These are phyloP conservation scores for Solanum rostratum DNA, from an alignment of 257 asterid genomes.

Conservation along the genomic window DNA sequence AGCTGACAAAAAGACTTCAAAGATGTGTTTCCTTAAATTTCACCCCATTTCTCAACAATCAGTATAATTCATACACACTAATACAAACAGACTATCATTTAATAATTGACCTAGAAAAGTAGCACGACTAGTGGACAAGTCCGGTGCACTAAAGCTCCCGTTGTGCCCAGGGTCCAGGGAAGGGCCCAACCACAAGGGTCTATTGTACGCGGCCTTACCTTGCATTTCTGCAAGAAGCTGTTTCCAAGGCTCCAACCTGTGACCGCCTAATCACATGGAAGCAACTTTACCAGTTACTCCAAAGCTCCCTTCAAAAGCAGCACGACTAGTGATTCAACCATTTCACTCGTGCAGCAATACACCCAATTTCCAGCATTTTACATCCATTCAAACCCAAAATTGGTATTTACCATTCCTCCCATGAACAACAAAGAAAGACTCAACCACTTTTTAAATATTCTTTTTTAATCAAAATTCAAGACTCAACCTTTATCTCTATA, in stretches of 20 bases:
- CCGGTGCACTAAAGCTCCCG: too few species aligned
- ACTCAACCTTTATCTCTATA: neutral
- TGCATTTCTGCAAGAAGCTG: too few species aligned
- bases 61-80: neutral
- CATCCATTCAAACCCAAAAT: neutral
- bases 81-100: neutral
- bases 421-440: neutral
- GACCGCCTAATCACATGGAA: too few species aligned
- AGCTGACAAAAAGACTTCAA: neutral
- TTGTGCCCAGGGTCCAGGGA: too few species aligned
- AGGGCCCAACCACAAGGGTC: too few species aligned
- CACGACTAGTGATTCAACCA: neutral
- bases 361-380: neutral
- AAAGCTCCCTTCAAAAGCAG: too few species aligned
- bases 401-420: neutral
- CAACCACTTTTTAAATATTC: neutral
- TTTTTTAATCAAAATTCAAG: neutral
- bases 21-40: neutral
- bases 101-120: neutral
- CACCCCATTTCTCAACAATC: neutral
- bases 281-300: too few species aligned
- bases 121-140: neutral
- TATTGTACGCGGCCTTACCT: too few species aligned
- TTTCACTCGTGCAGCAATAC: too few species aligned
- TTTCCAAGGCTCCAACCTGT: too few species aligned